Evolutionary conservation across 2,329 filamentous ascomycete species (phyloP), one percentile per base, ranked within the genome.

Genomic region (Pseudomassariella vexata): DNA sequence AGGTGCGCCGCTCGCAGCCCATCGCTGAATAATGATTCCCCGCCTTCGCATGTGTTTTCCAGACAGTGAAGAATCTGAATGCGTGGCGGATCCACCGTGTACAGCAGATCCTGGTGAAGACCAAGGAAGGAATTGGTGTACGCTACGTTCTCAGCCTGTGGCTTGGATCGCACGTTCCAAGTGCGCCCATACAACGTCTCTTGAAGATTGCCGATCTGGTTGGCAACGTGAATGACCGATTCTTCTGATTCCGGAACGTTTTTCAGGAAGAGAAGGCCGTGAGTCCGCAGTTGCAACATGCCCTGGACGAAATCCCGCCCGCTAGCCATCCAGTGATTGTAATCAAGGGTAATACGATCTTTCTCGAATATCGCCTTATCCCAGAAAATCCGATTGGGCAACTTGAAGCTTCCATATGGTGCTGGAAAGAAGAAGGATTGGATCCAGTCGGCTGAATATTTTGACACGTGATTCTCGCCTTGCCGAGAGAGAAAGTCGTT

Each of bases 41-140:
- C 92, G 12, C 90, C 90, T 0, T 71, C 62, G 44, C 79, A 82
- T 2, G 79, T 82, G 48, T 94, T 94, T 40, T 83, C 74, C 24
- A 96, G 68, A 50, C 88, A 95, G 60, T 96, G 92, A 4, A 96
- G 75, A 16, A 96, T 66, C 58, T 98, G 90, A 31, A 92, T 76
- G 19, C 81, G 78, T 0, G 90, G 90, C 3, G 85, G 79, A 30
- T 85, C 75, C 10, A 73, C 63, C 59, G 92, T 82, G 61, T 96
- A 96, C 34, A 95, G 70, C 24, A 96, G 71, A 54, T 96, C 92
- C 76, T 95, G 92, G 62, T 98, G 92, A 28, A 95, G 79, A 11
- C 85, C 85, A 2, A 96, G 76, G 49, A 80, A 81, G 29, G 81
- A 72, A 49, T 74, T 81, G 1, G 90, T 95, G 61, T 96, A 88